Conservation (phyloP, 352 stramenopile species). For the Globisporangium carolinianum region DNA sequence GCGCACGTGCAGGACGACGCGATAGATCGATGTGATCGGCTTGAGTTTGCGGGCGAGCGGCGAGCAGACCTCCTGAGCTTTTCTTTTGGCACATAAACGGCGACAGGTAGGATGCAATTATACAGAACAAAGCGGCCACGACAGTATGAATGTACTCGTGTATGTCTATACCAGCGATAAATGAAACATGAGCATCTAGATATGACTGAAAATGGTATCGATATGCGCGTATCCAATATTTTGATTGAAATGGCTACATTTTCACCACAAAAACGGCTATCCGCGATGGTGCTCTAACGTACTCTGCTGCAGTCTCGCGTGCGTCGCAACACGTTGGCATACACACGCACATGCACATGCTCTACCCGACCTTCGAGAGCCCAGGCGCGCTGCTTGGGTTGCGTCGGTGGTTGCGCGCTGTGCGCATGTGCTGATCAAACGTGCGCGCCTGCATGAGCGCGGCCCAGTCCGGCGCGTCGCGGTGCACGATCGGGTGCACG, state of each 20-base stretch:
- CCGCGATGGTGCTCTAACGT: background rate
- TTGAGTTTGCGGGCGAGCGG: background rate
- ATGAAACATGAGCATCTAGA: background rate
- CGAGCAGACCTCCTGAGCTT: background rate
- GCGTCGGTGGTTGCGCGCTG: slow-evolving; percentile 46
- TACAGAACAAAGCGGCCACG: too few species aligned
- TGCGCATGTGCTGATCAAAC: slow-evolving; percentile 69
- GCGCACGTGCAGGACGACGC: background rate
- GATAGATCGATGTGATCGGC: background rate
- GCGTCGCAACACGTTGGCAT: too few species aligned
- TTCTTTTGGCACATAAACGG: background rate
- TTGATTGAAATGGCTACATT: slow-evolving; percentile 1
- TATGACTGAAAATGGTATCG: background rate
- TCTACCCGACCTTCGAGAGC: slow-evolving; percentile 13
- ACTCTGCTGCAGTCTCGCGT: background rate
- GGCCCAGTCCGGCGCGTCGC: slow-evolving; percentile 26
- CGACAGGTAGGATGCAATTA: background rate
- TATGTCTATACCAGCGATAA: background rate
- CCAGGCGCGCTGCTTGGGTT: slow-evolving; percentile 30
- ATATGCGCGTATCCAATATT: background rate
- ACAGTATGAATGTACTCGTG: too few species aligned
- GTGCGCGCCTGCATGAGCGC: slow-evolving; percentile 43
- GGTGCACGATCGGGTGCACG: background rate
- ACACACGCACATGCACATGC: too few species aligned
- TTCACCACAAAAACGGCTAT: background rate